Conservation (phyloP, 140 eudicot species). For the Anethum foeniculum region DNA sequence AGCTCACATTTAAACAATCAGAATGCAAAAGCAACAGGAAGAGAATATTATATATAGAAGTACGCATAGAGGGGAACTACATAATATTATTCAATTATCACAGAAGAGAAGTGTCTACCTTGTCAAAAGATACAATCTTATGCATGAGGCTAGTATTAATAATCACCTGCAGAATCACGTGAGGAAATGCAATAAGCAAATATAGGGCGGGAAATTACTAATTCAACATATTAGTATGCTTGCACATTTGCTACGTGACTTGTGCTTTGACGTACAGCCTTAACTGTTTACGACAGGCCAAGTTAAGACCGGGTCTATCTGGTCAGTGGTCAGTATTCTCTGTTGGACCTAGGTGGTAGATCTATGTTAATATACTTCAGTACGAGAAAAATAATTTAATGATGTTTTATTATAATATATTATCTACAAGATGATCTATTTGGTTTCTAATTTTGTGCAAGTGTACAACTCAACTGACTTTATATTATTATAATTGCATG, state of each 20-base stretch:
- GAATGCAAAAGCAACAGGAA: not conserved
- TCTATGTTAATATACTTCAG: not conserved
- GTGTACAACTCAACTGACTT: not conserved
- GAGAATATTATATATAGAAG: not conserved
- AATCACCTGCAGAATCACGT: slow-evolving; percentile 50
- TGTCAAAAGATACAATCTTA: slow-evolving; percentile 70
- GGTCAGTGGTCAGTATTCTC: not conserved
- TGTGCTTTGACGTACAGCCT: not conserved
- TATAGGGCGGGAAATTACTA: not conserved
- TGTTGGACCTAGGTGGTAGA: not conserved
- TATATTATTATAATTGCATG: not conserved
- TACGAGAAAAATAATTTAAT: not conserved
- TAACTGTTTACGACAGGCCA: not conserved
- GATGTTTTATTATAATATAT: not conserved
- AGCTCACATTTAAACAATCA: not conserved
- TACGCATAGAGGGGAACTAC: not conserved
- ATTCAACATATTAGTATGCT: not conserved
- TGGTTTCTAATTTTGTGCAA: not conserved
- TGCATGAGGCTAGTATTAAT: slow-evolving; percentile 67
- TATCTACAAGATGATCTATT: not conserved
- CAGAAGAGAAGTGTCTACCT: slow-evolving; percentile 39
- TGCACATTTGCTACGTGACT: not conserved
- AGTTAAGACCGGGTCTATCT: not conserved
- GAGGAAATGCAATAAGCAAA: slow-evolving; percentile 4
- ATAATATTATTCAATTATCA: not conserved